phyloP scores from a whole-genome alignment of 2,329 filamentous ascomycete genomes.

The Boeremia lycopersici region DNA sequence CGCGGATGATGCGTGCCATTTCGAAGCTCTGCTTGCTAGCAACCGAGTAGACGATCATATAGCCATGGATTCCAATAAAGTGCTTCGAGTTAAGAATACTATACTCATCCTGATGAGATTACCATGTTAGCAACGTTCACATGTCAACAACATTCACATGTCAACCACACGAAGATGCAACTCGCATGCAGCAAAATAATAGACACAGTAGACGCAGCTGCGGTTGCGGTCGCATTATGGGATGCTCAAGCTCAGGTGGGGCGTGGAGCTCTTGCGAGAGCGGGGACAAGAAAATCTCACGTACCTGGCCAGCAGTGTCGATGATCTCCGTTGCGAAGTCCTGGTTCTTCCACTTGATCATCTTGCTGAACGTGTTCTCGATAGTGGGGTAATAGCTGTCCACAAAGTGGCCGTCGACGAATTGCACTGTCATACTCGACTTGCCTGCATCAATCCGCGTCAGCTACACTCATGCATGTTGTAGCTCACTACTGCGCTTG shows the following conservation, averaged over 20 bases:
- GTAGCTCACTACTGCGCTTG: constrained; percentile 24
- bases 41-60: constrained; percentile 98
- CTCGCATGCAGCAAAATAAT: too few species aligned
- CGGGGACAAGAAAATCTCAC: constrained; percentile 34
- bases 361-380: constrained; percentile 97
- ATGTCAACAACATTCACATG: too few species aligned
- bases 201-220: background rate
- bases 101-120: constrained; percentile 79
- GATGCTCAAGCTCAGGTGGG: constrained; percentile 17
- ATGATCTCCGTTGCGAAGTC: constrained; percentile 97
- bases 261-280: constrained; percentile 20
- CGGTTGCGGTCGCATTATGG: background rate
- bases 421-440: constrained; percentile 94
- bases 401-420: constrained; percentile 97
- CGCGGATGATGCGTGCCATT: constrained; percentile 93
- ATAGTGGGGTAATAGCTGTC: constrained; percentile 99
- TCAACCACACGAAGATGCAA: too few species aligned
- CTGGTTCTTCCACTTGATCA: constrained; percentile 89
- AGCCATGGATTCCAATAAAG: constrained; percentile 98
- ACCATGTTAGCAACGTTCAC: constrained; percentile 29
- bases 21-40: constrained; percentile 93
- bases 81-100: constrained; percentile 98
- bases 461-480: constrained; percentile 17
- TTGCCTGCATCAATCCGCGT: constrained; percentile 69
- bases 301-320: constrained; percentile 92